Base-by-base conservation (phyloP, 768 basidiomycete species). In the Mycena rebaudengoi region DNA sequence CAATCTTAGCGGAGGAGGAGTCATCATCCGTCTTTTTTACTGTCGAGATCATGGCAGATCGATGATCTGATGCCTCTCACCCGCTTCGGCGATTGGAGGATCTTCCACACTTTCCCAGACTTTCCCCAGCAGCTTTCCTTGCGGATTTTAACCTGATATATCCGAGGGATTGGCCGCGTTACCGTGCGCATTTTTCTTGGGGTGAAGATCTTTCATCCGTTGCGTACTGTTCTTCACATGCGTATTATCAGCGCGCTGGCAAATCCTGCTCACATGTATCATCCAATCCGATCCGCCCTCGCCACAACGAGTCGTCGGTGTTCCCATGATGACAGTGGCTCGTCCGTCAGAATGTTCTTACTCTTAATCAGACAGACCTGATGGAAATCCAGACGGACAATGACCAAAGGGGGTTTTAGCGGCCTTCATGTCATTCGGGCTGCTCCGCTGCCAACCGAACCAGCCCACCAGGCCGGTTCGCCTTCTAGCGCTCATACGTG, bases 321-420 rank as follows among this genome's bases (percentile, higher is more conserved):
- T 35, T 2, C 62, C 51, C 56, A 52, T 64, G 56, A 64, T 59
- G 26, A 30, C 39, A n/a, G 28, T 41, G 40, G 48, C 23, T 32
- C 41, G 49, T n/a, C n/a, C 45, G 43, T 46, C 56, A 46, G 26
- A n/a, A n/a, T n/a, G 37, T 45, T 46, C 25, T 28, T 50, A 37
- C 56, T 64, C 55, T 39, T 51, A 64, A 64, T 65, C 64, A 65
- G 57, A 60, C 52, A 44, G 32, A 55, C 8, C 64, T 65, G 64
- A 65, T 65, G 58, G 64, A 65, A 65, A 35, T 56, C 57, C 63
- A 45, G 58, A 46, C 56, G 63, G 63, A 8, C 44, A 64, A 53
- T 53, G 40, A 54, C 64, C 35, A 60, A 65, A 60, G 45, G 64
- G 39, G 39, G 58, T 25, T 53, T 30, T 50, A 18, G 46, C 21